Evolutionary conservation across 1,284 basidiomycete genomes (phyloP).

Genomic region (Volvariella surrecta): DNA sequence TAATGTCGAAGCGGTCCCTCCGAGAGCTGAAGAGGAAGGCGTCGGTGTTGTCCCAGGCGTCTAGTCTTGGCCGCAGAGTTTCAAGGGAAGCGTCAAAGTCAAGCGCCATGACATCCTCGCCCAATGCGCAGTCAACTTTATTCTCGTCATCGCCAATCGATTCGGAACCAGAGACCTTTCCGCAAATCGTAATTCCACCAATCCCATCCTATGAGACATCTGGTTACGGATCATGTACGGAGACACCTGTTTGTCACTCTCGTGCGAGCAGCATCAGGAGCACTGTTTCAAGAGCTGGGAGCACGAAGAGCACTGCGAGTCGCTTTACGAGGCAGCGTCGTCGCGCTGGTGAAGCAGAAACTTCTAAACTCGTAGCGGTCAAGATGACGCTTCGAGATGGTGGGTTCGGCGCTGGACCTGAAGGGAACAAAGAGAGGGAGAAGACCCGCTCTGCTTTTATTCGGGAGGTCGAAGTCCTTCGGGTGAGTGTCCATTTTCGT

Average conservation of each 20-base stretch:
- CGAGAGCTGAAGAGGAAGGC: conserved; percentile 26
- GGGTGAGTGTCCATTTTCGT: conserved; percentile 33
- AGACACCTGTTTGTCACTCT: neutral
- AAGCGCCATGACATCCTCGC: neutral
- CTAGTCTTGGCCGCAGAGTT: conserved; percentile 13
- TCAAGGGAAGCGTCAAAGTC: neutral
- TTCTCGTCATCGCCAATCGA: neutral
- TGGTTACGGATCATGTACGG: neutral
- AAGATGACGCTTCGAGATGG: conserved; percentile 68
- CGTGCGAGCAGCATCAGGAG: neutral
- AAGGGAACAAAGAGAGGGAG: conserved; percentile 31
- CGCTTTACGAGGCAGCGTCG: conserved; percentile 9
- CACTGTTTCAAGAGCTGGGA: conserved; percentile 5
- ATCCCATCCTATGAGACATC: neutral
- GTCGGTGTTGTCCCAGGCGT: conserved; percentile 3
- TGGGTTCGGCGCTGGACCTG: conserved; percentile 21
- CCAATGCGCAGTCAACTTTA: neutral
- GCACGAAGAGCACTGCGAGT: conserved; percentile 11
- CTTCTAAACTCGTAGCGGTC: conserved; percentile 58
- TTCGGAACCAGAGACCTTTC: neutral
- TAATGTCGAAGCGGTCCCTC: conserved; percentile 29
- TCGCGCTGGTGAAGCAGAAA: conserved; percentile 15
- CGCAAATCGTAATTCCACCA: neutral
- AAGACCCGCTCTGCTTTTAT: conserved; percentile 80
- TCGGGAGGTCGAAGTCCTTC: conserved; percentile 81